Base-by-base conservation (phyloP, 2,329 filamentous ascomycete genomes). In the Didymella lethalis region DNA sequence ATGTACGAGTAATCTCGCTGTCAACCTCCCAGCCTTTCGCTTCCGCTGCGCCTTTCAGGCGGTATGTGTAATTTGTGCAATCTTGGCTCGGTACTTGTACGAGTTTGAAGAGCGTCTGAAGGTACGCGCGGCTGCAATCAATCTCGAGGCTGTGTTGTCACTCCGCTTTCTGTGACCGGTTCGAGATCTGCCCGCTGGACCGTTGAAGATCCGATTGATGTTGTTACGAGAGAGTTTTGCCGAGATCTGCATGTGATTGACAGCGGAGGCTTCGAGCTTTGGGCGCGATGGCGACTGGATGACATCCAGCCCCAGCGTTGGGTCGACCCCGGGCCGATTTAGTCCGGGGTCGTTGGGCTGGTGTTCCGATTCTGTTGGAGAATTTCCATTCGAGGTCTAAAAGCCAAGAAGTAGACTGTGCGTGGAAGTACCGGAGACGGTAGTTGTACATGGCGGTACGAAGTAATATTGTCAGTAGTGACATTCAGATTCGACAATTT, bases 211-310 rank as follows among this genome's bases (percentile, higher is more conserved):
- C 44, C 59, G 41, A 54, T 40, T 62, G 56, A 64, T 66, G 57
- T 41, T 62, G 62, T 70, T 70, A 67, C 67, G 63, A 69, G 65
- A 70, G 64, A 59, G 32, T 55, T 62, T 51, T 40, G 44, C 55
- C 40, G 45, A 56, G 63, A 64, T 65, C 63, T 58, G 62, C 68
- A 63, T 70, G 65, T 70, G 65, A 63, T 58, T 56, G 47, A 67
- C 55, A 54, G 54, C 49, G 41, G 59, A 62, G 48, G 61, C 47
- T 41, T 46, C 40, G 48, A 50, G 10, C 10, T 47, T 49, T 16
- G 32, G 40, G 29, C 29, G 26, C 29, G 45, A 53, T 46, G 55
- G 44, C 50, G 44, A 59, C 40, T 41, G 45, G 38, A 34, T 60
- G 38, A 52, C 65, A 56, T 57, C 51, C 46, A 41, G 29, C 28